These are phyloP conservation scores for Candida sanyaensis DNA, from an alignment of 1,139 yeast genomes.

Conservation along the genomic window DNA sequence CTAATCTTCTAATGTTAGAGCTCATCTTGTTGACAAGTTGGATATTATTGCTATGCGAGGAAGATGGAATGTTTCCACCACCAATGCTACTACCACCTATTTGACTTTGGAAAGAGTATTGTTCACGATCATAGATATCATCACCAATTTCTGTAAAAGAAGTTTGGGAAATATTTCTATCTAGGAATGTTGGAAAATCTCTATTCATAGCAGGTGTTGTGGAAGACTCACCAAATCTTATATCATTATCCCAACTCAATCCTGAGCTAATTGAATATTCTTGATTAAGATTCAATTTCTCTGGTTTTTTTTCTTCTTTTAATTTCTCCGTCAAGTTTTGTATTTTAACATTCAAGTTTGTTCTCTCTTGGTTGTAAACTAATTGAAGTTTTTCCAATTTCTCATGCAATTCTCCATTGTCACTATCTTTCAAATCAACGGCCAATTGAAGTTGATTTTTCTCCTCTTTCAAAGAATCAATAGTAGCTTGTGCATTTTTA, in stretches of 20 bases:
- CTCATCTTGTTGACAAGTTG: constrained; percentile 75
- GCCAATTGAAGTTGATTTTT: constrained; percentile 22
- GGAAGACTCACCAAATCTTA: constrained; percentile 38
- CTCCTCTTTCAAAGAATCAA: constrained; percentile 15
- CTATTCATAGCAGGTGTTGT: constrained; percentile 26
- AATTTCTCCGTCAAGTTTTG: constrained; percentile 22
- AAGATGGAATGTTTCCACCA: constrained; percentile 18
- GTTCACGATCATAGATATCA: constrained; percentile 12
- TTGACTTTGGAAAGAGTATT: constrained; percentile 6
- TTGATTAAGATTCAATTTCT: constrained; percentile 17
- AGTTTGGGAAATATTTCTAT: constrained; percentile 20
- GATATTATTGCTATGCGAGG: constrained; percentile 29
- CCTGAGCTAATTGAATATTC: constrained; percentile 11
- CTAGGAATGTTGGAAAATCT: constrained; percentile 17
- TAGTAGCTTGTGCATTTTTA: constrained; percentile 19
- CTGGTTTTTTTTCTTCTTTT: constrained; percentile 12
- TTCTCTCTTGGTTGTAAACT: constrained; percentile 34
- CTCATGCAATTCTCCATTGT: constrained; percentile 27
- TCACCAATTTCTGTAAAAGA: constrained; percentile 25
- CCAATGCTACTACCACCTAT: constrained; percentile 8
- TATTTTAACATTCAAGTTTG: constrained; percentile 29
- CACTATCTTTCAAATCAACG: constrained; percentile 27
- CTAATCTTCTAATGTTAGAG: constrained; percentile 73
- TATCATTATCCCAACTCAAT: constrained; percentile 21
- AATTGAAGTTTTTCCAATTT: constrained; percentile 31